phyloP scores from a whole-genome alignment of 495 filamentous ascomycete species.

The Penicillium bialowiezense region DNA sequence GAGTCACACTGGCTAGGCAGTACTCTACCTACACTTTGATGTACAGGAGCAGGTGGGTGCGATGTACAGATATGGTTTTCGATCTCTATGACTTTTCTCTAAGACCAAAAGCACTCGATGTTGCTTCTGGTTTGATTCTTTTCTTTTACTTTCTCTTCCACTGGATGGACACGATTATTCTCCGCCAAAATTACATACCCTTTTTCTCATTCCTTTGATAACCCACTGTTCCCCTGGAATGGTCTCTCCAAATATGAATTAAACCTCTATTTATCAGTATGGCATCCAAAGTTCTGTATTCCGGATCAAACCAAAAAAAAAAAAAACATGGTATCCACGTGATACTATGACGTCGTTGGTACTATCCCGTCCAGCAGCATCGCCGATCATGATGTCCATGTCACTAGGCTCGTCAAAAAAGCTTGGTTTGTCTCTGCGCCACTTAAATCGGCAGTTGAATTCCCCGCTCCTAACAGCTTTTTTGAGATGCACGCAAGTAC shows the following conservation, averaged over 20 bases:
- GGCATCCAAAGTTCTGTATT: too few relatives aligned
- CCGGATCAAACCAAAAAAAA: too few relatives aligned
- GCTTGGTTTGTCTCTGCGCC: background rate
- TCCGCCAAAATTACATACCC: slow-evolving; percentile 9
- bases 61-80: slow-evolving; percentile 20
- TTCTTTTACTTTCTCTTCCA: slow-evolving; percentile 9
- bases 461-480: background rate
- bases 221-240: too few relatives aligned
- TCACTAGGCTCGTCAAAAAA: background rate
- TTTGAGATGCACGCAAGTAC: background rate
- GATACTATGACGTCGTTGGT: slow-evolving; percentile 17
- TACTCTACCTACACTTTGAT: slow-evolving; percentile 6
- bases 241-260: background rate
- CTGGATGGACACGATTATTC: slow-evolving; percentile 2
- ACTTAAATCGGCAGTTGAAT: background rate
- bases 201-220: background rate
- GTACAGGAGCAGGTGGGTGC: slow-evolving; percentile 16
- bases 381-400: slow-evolving; percentile 19
- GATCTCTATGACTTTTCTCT: background rate
- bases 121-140: background rate
- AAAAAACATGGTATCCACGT: slow-evolving; percentile 9
- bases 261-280: too few relatives aligned
- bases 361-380: background rate
- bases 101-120: slow-evolving; percentile 10
- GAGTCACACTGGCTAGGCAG: background rate